These are phyloP conservation scores for Peronospora destructor DNA, from an alignment of 352 stramenopile genomes.

Conservation along the genomic window DNA sequence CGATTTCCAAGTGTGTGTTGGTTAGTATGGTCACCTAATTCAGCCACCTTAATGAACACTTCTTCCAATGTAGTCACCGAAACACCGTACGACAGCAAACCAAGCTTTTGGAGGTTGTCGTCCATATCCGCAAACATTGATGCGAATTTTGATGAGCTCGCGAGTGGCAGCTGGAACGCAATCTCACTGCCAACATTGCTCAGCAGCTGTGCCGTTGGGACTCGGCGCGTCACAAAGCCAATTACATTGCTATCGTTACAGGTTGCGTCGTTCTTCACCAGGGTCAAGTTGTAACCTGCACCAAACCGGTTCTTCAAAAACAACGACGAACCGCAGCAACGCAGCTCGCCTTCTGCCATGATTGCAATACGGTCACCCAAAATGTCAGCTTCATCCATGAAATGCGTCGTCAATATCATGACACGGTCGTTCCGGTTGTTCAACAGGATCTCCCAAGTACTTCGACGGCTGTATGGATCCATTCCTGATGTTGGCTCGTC, in stretches of 20 bases:
- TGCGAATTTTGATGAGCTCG: slow-evolving; percentile 41
- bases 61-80: slow-evolving; percentile 86
- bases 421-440: slow-evolving; percentile 52
- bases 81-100: slow-evolving; percentile 45
- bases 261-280: slow-evolving; percentile 43
- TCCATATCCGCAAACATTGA: slow-evolving; percentile 61
- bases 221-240: slow-evolving; percentile 27
- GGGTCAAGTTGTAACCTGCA: slow-evolving; percentile 60
- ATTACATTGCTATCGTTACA: slow-evolving; percentile 32
- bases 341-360: slow-evolving; percentile 76
- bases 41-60: slow-evolving; percentile 74
- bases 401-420: slow-evolving; percentile 91
- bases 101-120: slow-evolving; percentile 27
- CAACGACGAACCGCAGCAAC: slow-evolving; percentile 65
- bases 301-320: slow-evolving; percentile 78
- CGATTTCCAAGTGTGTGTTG: slow-evolving; percentile 37
- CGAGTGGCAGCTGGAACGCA: slow-evolving; percentile 56
- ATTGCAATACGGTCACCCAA: slow-evolving; percentile 80
- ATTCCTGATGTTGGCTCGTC: slow-evolving; percentile 92
- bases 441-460: slow-evolving; percentile 85
- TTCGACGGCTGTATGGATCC: slow-evolving; percentile 92
- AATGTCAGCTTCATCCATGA: slow-evolving; percentile 90
- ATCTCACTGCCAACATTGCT: slow-evolving; percentile 74
- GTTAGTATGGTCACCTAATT: slow-evolving; percentile 31
- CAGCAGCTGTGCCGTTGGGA: slow-evolving; percentile 38